phyloP scores from a whole-genome alignment of 805 yeast genomes.

The Pichia gijzeniarum region DNA sequence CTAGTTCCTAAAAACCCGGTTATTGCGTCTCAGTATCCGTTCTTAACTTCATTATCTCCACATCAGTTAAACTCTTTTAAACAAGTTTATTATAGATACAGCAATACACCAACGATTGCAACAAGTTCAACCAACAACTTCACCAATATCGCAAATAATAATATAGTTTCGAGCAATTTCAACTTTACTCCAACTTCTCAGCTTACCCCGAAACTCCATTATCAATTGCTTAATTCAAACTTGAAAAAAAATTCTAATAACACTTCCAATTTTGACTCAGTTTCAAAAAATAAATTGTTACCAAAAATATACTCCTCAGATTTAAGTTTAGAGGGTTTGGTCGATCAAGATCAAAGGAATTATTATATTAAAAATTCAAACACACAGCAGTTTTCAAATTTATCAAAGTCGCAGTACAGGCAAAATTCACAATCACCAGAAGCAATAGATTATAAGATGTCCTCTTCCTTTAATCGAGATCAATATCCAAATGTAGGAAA shows the following conservation, averaged over 20 bases:
- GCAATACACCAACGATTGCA: slow-evolving; percentile 7
- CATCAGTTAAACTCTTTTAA: slow-evolving; percentile 2
- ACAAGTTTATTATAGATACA: slow-evolving; percentile 1
- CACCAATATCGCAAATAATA: background rate
- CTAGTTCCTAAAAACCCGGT: slow-evolving; percentile 4
- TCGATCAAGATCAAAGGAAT: slow-evolving; percentile 17
- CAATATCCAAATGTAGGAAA: slow-evolving; percentile 1
- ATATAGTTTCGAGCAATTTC: slow-evolving; percentile 2
- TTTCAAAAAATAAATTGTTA: slow-evolving; percentile 20
- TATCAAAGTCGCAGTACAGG: background rate
- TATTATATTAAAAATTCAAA: slow-evolving; percentile 2
- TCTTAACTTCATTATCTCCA: background rate
- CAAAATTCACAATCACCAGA: slow-evolving; percentile 21
- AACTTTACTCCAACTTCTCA: slow-evolving; percentile 7
- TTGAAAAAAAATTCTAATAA: slow-evolving; percentile 20
- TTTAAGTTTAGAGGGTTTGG: slow-evolving; percentile 21
- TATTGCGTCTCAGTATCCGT: slow-evolving; percentile 5
- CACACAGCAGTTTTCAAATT: background rate
- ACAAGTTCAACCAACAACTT: background rate
- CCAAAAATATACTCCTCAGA: slow-evolving; percentile 21
- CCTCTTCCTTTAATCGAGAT: slow-evolving; percentile 1
- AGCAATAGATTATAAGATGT: slow-evolving; percentile 12
- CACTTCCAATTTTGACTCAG: slow-evolving; percentile 18
- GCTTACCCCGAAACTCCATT: slow-evolving; percentile 7
- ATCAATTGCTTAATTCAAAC: slow-evolving; percentile 5